Base-by-base conservation (phyloP, 1,284 basidiomycete species). In the Sphagnurus paluster region DNA sequence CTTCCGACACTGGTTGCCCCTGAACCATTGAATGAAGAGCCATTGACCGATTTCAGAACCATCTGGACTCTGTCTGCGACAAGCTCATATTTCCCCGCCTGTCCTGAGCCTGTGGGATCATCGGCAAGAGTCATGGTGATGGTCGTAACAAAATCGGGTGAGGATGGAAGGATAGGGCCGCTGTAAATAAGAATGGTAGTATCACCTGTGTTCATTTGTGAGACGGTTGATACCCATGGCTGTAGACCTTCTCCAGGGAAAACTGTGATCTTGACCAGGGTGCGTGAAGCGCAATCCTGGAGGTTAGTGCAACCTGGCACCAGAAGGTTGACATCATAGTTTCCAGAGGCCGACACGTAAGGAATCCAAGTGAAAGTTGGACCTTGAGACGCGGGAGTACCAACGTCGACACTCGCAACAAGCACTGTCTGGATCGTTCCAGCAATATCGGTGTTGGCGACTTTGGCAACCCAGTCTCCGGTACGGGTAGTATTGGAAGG, bases 291-390 rank as follows among this genome's bases (percentile, higher is more conserved):
- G 61, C 96, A 99, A 60, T 96, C 89, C 50, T 87, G 82, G 57
- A 93, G 79, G 46, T 83, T 69, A 2, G 71, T 69, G 68, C 96
- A 99, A 9, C 95, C 95, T 0, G 96, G 96, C 19, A 96, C 79
- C 48, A 90, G 76, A 45, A 98, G 64, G 66, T 85, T 88, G 56
- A 98, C 76, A 38, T 89, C 79, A 66, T 99, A 99, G 52, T 82
- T 72, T 29, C 93, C 97, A 1, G 90, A 80, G 14, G 90, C 86
- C 0, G 90, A 90, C 17, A 98, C 87, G 60, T 92, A 93, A 0
- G 95, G 92, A 65, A 83, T 79, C 84, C 93, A 98, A 0, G 90
- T 94, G 60, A 97, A 82, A 30, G 80, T 84, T 8, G 93, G 90
- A 13, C 78, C 77, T 33, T 77, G 64, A 0, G 78, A 62, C 3